Percentiles rank a stretch among this genome's conserved stretches.
phyloP scores from a whole-genome alignment of 768 basidiomycete genomes.

The Phylloporus sp. region DNA sequence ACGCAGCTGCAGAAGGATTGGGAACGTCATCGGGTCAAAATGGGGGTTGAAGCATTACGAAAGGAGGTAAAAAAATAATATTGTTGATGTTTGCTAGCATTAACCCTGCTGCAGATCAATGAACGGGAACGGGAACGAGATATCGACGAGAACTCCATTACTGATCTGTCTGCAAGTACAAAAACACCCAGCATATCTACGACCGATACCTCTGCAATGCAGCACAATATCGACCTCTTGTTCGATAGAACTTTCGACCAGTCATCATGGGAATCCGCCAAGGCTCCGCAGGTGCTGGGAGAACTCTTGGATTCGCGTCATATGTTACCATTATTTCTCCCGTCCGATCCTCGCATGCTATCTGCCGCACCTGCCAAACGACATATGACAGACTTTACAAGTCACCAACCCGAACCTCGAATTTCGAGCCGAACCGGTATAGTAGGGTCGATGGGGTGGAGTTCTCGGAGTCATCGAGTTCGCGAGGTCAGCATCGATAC shows the following conservation, averaged over 20 bases:
- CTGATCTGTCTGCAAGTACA: constrained; percentile 37
- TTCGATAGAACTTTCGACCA: constrained; percentile 68
- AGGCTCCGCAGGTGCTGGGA: constrained; percentile 77
- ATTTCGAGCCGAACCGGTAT: constrained; percentile 39
- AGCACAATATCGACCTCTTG: constrained; percentile 70
- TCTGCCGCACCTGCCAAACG: constrained; percentile 59
- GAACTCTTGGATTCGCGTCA: constrained; percentile 90
- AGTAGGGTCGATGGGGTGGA: constrained; percentile 52
- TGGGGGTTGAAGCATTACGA: constrained; percentile 80
- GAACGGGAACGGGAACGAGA: constrained; percentile 52
- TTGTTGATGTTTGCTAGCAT: neutral
- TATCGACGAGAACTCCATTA: constrained; percentile 28
- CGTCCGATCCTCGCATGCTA: constrained; percentile 73
- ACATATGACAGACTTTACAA: constrained; percentile 16
- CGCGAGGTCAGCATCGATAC: constrained; percentile 58
- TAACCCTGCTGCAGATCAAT: constrained; percentile 45
- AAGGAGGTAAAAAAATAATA: constrained; percentile 56
- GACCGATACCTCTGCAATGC: constrained; percentile 35
- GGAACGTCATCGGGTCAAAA: constrained; percentile 86
- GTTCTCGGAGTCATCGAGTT: constrained; percentile 53
- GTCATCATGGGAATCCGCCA: constrained; percentile 72
- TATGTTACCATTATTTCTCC: constrained; percentile 87
- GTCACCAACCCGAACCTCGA: constrained; percentile 30
- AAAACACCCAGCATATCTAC: constrained; percentile 30
- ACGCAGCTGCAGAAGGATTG: constrained; percentile 96